Evolutionary conservation across 176 grass and related monocot species (phyloP), one percentile per base, ranked within the genome.

Genomic region (Lolium multiflorum): DNA sequence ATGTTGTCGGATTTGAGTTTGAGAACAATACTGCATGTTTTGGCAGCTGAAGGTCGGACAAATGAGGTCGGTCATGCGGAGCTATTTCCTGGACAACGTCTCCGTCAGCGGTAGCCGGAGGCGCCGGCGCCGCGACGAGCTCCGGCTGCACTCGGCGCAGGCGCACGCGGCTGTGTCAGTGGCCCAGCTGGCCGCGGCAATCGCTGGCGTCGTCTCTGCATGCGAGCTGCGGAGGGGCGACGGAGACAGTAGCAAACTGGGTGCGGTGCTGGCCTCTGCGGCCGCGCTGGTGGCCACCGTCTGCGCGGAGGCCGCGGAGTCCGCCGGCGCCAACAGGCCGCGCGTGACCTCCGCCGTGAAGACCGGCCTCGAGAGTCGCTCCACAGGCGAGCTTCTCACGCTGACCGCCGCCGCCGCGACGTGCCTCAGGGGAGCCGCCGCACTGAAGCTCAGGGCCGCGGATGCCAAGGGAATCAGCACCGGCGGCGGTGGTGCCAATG

Each of bases 291-390:
- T 98, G 37, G 93, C 96, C 51, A 98, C 96, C 5, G 91, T 98
- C 26, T 98, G 96, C 87, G 93, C 96, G 1, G 96, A 98, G 86
- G 90, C 93, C 18, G 93, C 96, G 11, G 90, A 98, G 78, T 67
- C 84, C 18, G 49, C 84, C 1, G 96, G 92, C 54, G 88, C 84
- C 20, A 86, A 86, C 70, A 85, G 86, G 64, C 85, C 75, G 1
- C 78, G 79, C 58, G 66, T 94, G 74, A 85, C 93, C 39, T 96
- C 96, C 0, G 93, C 88, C 2, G 82, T 96, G 26, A 85, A 58
- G 39, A 84, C 74, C 4, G 93, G 93, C 38, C 84, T 96, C 22
- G 91, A 92, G 2, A 89, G 89, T 24, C 86, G 74, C 47, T 92
- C 91, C 51, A 87, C 84, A 3, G 71, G 74, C 63, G 91, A 98